Evolutionary conservation across 169 alveolate species (phyloP), one percentile per base, ranked within the genome.

Genomic region (Plasmodium fragile): DNA sequence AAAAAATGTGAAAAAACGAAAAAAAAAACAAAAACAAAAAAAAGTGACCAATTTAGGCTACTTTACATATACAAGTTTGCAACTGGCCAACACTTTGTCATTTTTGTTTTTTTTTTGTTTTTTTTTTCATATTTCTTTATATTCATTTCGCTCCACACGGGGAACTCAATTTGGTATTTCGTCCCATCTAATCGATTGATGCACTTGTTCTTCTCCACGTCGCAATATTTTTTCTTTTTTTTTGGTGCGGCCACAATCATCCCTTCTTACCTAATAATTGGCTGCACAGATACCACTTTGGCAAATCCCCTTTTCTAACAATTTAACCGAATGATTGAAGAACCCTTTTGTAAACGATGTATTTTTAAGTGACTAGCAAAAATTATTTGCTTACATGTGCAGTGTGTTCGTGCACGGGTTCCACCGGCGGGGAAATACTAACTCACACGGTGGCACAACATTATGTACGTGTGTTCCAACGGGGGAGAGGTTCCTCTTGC

Each of bases 371-470:
- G 59, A 7, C 59, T 49, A 49, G 22, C n/a, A 49, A 49, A 45
- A 49, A 49, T 49, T 13, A 49, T 13, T 49, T 22, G 22, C 59
- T 6, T 3, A 13, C 2, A 49, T 18, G 5, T 49, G 25, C 59
- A 49, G 59, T 49, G 59, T 49, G 59, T 49, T 75, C 82, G 25
- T 77, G n/a, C n/a, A n/a, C n/a, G n/a, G n/a, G n/a, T n/a, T n/a
- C n/a, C n/a, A n/a, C n/a, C n/a, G n/a, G n/a, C n/a, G n/a, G n/a
- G n/a, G n/a, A n/a, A n/a, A n/a, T n/a, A n/a, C n/a, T n/a, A n/a
- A n/a, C n/a, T n/a, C n/a, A n/a, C n/a, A n/a, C n/a, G n/a, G n/a
- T n/a, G n/a, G n/a, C n/a, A n/a, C n/a, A n/a, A n/a, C n/a, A n/a
- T n/a, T n/a, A n/a, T n/a, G n/a, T n/a, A n/a, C n/a, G n/a, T n/a